phyloP scores from a whole-genome alignment of 331 rosid genomes.

The Acacia pycnantha region DNA sequence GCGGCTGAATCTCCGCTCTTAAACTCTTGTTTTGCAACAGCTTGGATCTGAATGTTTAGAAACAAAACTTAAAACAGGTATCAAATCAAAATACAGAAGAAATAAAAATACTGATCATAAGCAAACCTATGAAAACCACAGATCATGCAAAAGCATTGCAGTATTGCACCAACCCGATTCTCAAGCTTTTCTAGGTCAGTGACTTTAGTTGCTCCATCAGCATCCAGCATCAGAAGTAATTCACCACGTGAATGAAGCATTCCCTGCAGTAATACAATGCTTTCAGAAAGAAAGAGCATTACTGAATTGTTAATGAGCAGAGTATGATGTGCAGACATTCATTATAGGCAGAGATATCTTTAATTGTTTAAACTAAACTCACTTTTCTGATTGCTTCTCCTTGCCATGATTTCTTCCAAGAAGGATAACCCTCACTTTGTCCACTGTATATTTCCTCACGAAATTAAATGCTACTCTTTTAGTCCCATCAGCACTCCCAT shows the following conservation, averaged over 20 bases:
- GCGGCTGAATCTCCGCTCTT: conserved; percentile 39
- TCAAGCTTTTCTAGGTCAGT: conserved; percentile 90
- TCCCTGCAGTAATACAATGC: conserved; percentile 84
- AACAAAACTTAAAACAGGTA: neutral
- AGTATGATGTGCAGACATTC: conserved; percentile 7
- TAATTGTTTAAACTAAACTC: conserved; percentile 52
- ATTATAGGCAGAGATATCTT: conserved; percentile 10
- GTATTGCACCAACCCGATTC: conserved; percentile 69
- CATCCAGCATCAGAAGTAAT: conserved; percentile 93
- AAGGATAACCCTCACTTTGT: conserved; percentile 81
- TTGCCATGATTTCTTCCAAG: conserved; percentile 94
- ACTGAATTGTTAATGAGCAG: conserved; percentile 39
- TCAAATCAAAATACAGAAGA: conserved; percentile 15
- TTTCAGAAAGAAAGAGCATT: conserved; percentile 65
- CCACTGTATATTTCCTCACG: conserved; percentile 77
- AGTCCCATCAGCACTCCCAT: conserved; percentile 92
- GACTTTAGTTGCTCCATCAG: conserved; percentile 97
- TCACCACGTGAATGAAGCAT: conserved; percentile 99
- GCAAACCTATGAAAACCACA: conserved; percentile 9
- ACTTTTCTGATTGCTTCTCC: conserved; percentile 98
- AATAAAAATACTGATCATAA: neutral
- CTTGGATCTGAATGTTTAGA: conserved; percentile 52
- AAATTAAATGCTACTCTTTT: conserved; percentile 86
- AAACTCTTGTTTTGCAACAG: conserved; percentile 52
- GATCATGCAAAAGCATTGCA: neutral